Conservation (phyloP, 441 rosid genomes). For the Erodium moschatum region DNA sequence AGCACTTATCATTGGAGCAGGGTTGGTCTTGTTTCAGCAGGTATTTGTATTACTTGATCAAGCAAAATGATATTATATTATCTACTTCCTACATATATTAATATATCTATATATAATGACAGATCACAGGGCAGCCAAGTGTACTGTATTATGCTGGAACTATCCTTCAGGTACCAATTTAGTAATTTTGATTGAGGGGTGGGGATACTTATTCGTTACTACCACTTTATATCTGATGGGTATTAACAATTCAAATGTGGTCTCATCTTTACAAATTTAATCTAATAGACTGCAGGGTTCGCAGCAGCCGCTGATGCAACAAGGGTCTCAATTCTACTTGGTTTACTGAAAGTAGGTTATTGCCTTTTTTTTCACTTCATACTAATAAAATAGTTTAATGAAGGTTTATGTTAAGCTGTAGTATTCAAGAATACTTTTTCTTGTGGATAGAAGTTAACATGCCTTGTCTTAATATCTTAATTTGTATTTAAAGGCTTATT, state of each 20-base stretch:
- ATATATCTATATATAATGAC: slow-evolving; percentile 22
- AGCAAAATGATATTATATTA: slow-evolving; percentile 15
- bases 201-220: slow-evolving; percentile 7
- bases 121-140: slow-evolving; percentile 99
- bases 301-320: slow-evolving; percentile 95
- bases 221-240: slow-evolving; percentile 12
- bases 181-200: not conserved
- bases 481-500: slow-evolving; percentile 1
- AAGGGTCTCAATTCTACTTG: slow-evolving; percentile 82
- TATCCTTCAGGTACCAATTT: slow-evolving; percentile 58
- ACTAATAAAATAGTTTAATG: slow-evolving; percentile 5
- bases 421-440: not conserved
- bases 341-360: slow-evolving; percentile 58
- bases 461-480: not conserved
- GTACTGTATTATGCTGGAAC: slow-evolving; percentile 91
- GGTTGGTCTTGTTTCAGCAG: slow-evolving; percentile 95
- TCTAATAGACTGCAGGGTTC: slow-evolving; percentile 83
- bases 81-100: slow-evolving; percentile 16
- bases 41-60: slow-evolving; percentile 28
- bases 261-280: slow-evolving; percentile 24
- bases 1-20: slow-evolving; percentile 80
- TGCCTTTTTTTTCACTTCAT: slow-evolving; percentile 14
- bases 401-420: not conserved
- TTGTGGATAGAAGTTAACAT: not conserved
- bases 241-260: slow-evolving; percentile 13